A percentile compares a stretch with the other conserved stretches of the same genome.
phyloP scores from a whole-genome alignment of 1,284 basidiomycete genomes.

The Cryptococcus wingfieldii region DNA sequence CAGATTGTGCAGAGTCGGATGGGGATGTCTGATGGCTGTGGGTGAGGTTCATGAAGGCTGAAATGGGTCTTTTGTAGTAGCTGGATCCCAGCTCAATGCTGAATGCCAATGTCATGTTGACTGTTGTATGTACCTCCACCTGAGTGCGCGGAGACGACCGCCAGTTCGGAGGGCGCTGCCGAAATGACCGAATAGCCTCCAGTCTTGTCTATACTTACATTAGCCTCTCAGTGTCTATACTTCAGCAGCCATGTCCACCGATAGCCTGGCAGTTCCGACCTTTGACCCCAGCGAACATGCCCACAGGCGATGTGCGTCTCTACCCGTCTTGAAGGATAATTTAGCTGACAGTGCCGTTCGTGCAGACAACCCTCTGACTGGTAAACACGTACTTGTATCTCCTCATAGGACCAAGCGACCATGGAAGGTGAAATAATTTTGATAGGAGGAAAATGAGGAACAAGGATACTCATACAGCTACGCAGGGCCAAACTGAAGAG shows the following conservation, averaged over 20 bases:
- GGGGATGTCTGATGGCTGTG: too few species aligned
- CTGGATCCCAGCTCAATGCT: too few species aligned
- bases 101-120: too few species aligned
- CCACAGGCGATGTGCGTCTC: constrained; percentile 39
- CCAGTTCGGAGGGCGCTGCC: too few species aligned
- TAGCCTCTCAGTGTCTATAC: too few species aligned
- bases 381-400: constrained; percentile 68
- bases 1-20: too few species aligned
- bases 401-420: constrained; percentile 60
- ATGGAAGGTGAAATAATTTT: constrained; percentile 34
- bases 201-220: too few species aligned
- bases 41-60: too few species aligned
- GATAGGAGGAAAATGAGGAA: not conserved
- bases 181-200: too few species aligned
- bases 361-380: constrained; percentile 48
- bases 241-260: not conserved
- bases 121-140: too few species aligned
- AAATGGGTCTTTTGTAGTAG: too few species aligned
- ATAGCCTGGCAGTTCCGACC: not conserved
- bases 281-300: constrained; percentile 46
- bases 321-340: constrained; percentile 1
- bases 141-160: too few species aligned
- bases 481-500: constrained; percentile 71
- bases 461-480: not conserved
- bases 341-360: constrained; percentile 2